Evolutionary conservation across 2,329 filamentous ascomycete genomes (phyloP), one percentile per base, ranked within the genome.

Genomic region (Botryotinia globosa): DNA sequence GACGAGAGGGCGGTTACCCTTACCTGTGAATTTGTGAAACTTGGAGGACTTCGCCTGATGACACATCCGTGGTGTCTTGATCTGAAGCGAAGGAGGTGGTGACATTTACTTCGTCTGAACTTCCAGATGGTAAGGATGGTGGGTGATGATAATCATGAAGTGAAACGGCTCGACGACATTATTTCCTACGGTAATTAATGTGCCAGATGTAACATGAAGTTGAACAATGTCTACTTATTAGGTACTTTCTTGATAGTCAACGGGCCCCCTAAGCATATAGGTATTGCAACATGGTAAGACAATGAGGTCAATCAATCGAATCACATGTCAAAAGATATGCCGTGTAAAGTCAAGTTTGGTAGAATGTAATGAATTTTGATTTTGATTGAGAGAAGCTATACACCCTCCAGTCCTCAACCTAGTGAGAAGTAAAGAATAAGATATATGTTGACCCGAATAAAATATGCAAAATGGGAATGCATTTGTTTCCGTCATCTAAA

Each of bases 401-500:
- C 25, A 67, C 14, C n/a, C 51, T 39, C 32, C 25, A 54, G 9
- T 29, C 37, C 45, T 67, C 64, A 67, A 29, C 64, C 64, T 54
- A 54, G 34, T 65, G 63, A 65, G 42, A 48, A 25, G 22, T 34
- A n/a, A 25, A 42, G 3, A 25, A 22, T 62, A 22, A 62, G n/a
- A 39, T 62, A n/a, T 8, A 7, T 39, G n/a, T 25, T n/a, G 48
- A 54, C 9, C 25, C 18, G 10, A 34, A 34, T n/a, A 29, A 9
- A 4, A 42, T 64, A 67, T 29, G 61, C 61, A 10, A 6, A 39
- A 37, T 25, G 25, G 20, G 25, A 39, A 8, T 51, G 32, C 59
- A 45, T n/a, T 72, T 72, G 70, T 72, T 45, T 72, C 70, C 70
- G 25, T 77, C 67, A 74, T 76, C 78, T 76, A 78, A 77, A 75